A percentile compares a stretch with the other conserved stretches of the same genome.
Conservation (phyloP, 2,329 filamentous ascomycete species). For the Xylariaceae sp. region DNA sequence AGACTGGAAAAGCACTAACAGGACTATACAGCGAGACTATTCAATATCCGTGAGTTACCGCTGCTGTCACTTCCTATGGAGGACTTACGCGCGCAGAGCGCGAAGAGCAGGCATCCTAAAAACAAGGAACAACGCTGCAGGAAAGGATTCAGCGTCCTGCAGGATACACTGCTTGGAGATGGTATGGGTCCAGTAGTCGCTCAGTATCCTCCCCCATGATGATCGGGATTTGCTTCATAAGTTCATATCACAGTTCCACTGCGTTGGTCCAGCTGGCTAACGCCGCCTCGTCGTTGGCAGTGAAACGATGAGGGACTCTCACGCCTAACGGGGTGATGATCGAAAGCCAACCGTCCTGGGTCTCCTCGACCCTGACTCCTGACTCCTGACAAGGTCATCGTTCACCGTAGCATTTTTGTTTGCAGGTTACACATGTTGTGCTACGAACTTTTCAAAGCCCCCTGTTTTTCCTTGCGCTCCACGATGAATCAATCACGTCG, state of each 20-base stretch:
- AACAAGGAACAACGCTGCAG: conserved; percentile 3
- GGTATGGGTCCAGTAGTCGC: not conserved
- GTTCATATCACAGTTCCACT: conserved; percentile 7
- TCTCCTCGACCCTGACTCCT: no score
- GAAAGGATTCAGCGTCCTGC: not conserved
- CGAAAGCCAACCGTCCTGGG: no score
- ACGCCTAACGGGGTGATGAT: not conserved
- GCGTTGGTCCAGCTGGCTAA: not conserved
- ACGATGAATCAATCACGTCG: not conserved
- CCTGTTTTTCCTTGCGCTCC: not conserved
- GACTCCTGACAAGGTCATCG: not conserved
- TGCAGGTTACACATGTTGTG: conserved; percentile 4
- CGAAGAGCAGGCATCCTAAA: not conserved
- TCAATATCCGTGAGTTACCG: conserved; percentile 9
- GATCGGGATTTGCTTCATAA: not conserved
- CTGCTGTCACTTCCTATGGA: no score
- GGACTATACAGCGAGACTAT: not conserved
- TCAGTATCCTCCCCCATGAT: not conserved
- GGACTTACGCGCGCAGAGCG: no score
- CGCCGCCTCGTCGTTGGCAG: not conserved
- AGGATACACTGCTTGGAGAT: not conserved
- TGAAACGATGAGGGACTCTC: not conserved
- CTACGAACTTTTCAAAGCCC: not conserved
- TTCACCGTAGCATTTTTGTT: conserved; percentile 1
- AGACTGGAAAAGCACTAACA: not conserved